Percentiles rank a stretch among this genome's conserved stretches.
Conservation (phyloP, 805 yeast species). For the Candida boleticola region DNA sequence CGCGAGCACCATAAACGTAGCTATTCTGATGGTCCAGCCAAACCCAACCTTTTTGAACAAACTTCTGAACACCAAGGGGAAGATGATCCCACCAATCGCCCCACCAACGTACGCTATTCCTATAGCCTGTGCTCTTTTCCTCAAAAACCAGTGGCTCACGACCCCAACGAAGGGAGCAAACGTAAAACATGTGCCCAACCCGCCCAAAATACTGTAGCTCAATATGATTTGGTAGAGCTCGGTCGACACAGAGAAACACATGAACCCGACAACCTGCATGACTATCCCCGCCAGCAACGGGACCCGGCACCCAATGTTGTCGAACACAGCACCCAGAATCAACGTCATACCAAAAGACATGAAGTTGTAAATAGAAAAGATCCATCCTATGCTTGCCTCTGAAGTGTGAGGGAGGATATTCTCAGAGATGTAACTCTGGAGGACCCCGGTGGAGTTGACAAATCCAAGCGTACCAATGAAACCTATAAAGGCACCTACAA, state of each 20-base stretch:
- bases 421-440: constrained; percentile 18
- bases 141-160: constrained; percentile 26
- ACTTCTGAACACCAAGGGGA: constrained; percentile 25
- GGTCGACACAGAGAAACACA: constrained; percentile 18
- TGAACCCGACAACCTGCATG: constrained; percentile 17
- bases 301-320: constrained; percentile 20
- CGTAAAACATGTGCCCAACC: constrained; percentile 23
- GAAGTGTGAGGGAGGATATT: constrained; percentile 13
- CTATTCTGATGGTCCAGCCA: constrained; percentile 29
- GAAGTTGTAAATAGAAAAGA: constrained; percentile 25
- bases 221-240: constrained; percentile 24
- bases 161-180: constrained; percentile 24
- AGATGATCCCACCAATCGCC: constrained; percentile 28
- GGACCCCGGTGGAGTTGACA: constrained; percentile 24
- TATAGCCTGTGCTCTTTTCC: constrained; percentile 23
- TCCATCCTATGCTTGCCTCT: constrained; percentile 24
- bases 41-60: constrained; percentile 27
- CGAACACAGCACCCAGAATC: constrained; percentile 26
- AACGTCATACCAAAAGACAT: constrained; percentile 22
- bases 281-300: constrained; percentile 20
- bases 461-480: constrained; percentile 24
- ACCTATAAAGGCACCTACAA: constrained; percentile 26
- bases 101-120: constrained; percentile 31
- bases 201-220: constrained; percentile 22
- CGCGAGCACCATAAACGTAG: constrained; percentile 19